Conservation (phyloP, 129 eudicot species). For the Cynara cardunculus region DNA sequence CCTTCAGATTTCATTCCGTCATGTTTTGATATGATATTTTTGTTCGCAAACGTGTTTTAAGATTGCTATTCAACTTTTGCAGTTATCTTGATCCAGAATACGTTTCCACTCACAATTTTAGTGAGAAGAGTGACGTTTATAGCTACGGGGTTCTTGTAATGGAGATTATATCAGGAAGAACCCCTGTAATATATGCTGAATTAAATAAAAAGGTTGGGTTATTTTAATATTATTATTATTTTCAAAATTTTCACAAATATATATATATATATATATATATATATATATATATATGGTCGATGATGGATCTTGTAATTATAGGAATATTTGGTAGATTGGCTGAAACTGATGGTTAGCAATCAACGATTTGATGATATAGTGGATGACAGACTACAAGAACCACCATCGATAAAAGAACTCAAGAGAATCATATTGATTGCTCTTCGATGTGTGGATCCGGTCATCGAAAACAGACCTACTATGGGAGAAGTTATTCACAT, state of each 20-base stretch:
- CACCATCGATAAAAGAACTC: constrained; percentile 38
- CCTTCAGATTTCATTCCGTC: background rate
- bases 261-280: too few species aligned
- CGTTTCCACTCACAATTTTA: background rate
- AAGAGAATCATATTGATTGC: constrained; percentile 45
- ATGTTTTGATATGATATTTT: background rate
- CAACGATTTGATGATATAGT: constrained; percentile 17
- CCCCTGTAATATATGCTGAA: constrained; percentile 11
- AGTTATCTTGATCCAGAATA: constrained; percentile 55
- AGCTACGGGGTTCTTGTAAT: constrained; percentile 53
- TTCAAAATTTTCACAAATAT: background rate
- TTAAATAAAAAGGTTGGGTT: constrained; percentile 32
- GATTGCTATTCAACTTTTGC: background rate
- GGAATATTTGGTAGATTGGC: constrained; percentile 50
- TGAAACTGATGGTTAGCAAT: constrained; percentile 32
- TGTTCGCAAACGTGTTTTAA: background rate
- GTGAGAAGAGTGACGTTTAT: constrained; percentile 49
- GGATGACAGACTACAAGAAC: constrained; percentile 36
- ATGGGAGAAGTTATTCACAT: constrained; percentile 53
- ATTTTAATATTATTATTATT: background rate
- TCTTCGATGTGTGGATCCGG: constrained; percentile 54
- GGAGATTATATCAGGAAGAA: constrained; percentile 52
- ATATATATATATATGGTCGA: background rate
- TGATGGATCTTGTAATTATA: constrained; percentile 6
- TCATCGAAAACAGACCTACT: constrained; percentile 45